A percentile compares a stretch with the other conserved stretches of the same genome.
Evolutionary conservation across 441 rosid species (phyloP).

Genomic region (Breynia disticha): DNA sequence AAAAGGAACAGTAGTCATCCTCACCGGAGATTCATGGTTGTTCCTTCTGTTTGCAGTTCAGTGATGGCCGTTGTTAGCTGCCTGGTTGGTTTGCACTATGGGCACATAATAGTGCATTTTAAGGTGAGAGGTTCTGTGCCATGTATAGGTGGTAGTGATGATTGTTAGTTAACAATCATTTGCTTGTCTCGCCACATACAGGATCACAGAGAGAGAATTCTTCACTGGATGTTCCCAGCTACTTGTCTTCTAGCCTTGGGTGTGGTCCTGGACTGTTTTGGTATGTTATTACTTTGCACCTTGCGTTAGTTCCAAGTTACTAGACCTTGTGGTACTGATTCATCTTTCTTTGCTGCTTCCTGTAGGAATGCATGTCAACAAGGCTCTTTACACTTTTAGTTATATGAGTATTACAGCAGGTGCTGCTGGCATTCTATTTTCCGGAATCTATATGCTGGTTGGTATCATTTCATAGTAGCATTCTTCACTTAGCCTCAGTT

Average conservation of each 20-base stretch:
- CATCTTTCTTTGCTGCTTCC: conserved; percentile 5
- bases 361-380: conserved; percentile 68
- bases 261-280: conserved; percentile 39
- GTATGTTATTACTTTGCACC: conserved; percentile 15
- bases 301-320: neutral
- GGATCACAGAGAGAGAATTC: conserved; percentile 49
- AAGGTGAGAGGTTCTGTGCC: conserved; percentile 34
- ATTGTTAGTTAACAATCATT: neutral
- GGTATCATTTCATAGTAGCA: neutral
- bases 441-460: conserved; percentile 65
- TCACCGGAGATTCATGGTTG: neutral
- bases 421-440: conserved; percentile 62
- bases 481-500: neutral
- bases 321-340: neutral
- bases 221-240: conserved; percentile 48
- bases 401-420: conserved; percentile 67
- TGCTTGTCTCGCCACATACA: conserved; percentile 17
- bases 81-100: conserved; percentile 67
- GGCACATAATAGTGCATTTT: conserved; percentile 65
- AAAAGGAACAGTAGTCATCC: too few relatives aligned
- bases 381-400: conserved; percentile 73
- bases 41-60: conserved; percentile 40
- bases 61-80: conserved; percentile 69
- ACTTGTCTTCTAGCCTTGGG: conserved; percentile 40
- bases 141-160: neutral